phyloP scores from a whole-genome alignment of 2,329 filamentous ascomycete genomes.

The Davidsoniella neocaledoniae region DNA sequence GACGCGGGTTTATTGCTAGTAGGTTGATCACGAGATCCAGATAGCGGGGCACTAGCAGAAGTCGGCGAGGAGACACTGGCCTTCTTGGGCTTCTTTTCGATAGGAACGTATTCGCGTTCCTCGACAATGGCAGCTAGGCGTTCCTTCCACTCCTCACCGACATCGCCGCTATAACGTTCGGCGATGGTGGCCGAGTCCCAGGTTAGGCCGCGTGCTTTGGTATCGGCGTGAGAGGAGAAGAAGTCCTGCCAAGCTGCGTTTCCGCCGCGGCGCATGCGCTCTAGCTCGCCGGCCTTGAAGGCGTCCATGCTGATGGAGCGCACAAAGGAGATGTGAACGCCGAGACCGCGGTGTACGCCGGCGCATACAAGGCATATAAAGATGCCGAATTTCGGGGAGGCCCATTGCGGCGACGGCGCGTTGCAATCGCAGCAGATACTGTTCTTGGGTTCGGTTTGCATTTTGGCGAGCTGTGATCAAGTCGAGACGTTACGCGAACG shows the following conservation, averaged over 20 bases:
- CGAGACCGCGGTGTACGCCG: constrained; percentile 82
- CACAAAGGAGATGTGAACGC: constrained; percentile 97
- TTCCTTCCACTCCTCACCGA: constrained; percentile 92
- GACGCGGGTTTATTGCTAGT: constrained; percentile 37
- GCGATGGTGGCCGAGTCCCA: constrained; percentile 84
- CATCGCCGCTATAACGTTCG: constrained; percentile 76
- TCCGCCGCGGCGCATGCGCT: constrained; percentile 82
- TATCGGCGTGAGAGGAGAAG: constrained; percentile 58
- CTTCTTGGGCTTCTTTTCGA: constrained; percentile 36
- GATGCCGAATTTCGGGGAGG: constrained; percentile 89
- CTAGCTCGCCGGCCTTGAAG: constrained; percentile 84
- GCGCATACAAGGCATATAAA: constrained; percentile 97
- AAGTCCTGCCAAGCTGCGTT: constrained; percentile 79
- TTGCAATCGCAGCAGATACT: constrained; percentile 87
- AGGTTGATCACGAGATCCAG: constrained; percentile 13
- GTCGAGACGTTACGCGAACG: not conserved
- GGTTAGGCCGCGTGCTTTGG: constrained; percentile 46
- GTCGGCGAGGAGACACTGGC: constrained; percentile 16
- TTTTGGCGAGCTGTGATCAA: constrained; percentile 54
- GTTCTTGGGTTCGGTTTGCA: constrained; percentile 83
- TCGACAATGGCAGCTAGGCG: constrained; percentile 76
- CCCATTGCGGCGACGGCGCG: constrained; percentile 95
- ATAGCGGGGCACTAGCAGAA: constrained; percentile 20
- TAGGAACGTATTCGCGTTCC: constrained; percentile 67
- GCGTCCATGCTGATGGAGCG: constrained; percentile 97